A percentile compares a stretch with the other conserved stretches of the same genome.
phyloP scores from a whole-genome alignment of 345 rosid genomes.

The Citrus maxima region DNA sequence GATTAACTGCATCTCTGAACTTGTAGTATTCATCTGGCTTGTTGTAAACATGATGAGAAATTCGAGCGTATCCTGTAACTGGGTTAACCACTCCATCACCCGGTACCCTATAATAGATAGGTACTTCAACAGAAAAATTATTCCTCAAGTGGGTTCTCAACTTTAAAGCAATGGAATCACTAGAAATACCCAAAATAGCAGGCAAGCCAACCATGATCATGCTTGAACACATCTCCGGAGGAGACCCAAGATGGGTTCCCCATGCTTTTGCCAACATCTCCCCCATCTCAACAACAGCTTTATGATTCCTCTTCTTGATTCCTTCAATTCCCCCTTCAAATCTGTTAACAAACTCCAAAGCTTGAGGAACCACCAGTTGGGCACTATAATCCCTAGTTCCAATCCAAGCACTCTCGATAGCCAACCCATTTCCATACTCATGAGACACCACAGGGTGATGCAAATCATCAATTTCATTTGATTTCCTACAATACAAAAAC shows the following conservation, averaged over 20 bases:
- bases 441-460: conserved; percentile 95
- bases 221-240: conserved; percentile 75
- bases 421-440: conserved; percentile 88
- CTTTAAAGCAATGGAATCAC: conserved; percentile 46
- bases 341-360: conserved; percentile 68
- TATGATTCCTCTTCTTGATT: conserved; percentile 81
- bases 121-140: conserved; percentile 62
- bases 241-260: conserved; percentile 85
- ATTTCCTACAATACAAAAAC: conserved; percentile 67
- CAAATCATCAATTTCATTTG: conserved; percentile 35
- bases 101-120: conserved; percentile 51
- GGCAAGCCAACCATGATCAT: conserved; percentile 96
- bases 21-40: conserved; percentile 69
- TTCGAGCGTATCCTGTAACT: conserved; percentile 72
- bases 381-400: conserved; percentile 93
- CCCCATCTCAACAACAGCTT: conserved; percentile 74
- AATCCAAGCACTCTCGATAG: conserved; percentile 85
- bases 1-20: conserved; percentile 59
- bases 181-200: conserved; percentile 46
- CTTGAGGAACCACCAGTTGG: conserved; percentile 77
- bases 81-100: conserved; percentile 49
- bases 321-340: conserved; percentile 84
- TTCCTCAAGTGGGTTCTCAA: conserved; percentile 68
- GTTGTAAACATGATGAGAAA: conserved; percentile 71
- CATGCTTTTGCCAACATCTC: conserved; percentile 74